Conservation (phyloP, 768 basidiomycete genomes). For the Suillus discolor region DNA sequence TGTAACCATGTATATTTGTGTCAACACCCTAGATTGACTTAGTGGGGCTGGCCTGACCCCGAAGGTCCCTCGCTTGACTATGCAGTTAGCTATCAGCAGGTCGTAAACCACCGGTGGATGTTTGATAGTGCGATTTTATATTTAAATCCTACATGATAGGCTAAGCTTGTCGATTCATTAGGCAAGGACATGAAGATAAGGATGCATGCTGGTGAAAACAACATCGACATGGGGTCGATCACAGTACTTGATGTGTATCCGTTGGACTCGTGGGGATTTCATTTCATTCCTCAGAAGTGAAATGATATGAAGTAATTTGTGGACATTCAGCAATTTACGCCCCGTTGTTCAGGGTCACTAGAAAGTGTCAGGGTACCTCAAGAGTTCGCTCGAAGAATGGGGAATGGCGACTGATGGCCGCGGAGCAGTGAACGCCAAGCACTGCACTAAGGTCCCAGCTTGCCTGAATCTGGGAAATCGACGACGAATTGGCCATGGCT, state of each 20-base stretch:
- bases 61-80: conserved; percentile 52
- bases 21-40: background rate
- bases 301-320: background rate
- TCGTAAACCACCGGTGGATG: conserved; percentile 43
- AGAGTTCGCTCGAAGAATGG: conserved; percentile 48
- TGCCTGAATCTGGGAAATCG: background rate
- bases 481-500: background rate
- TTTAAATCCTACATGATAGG: background rate
- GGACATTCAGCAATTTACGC: conserved; percentile 44
- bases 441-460: background rate
- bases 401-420: conserved; percentile 25
- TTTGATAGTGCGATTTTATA: background rate
- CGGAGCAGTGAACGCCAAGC: background rate
- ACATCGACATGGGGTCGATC: conserved; percentile 60
- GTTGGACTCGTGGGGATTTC: conserved; percentile 29
- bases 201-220: conserved; percentile 52
- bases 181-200: conserved; percentile 45
- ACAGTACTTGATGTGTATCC: conserved; percentile 47
- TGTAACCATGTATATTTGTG: background rate
- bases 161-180: conserved; percentile 15
- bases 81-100: conserved; percentile 45
- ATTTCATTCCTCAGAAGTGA: background rate
- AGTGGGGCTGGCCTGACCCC: conserved; percentile 61
- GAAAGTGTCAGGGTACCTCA: conserved; percentile 50
- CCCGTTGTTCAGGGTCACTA: conserved; percentile 49